phyloP scores from a whole-genome alignment of 2,329 filamentous ascomycete genomes.

The Trichoderma aggressivum region DNA sequence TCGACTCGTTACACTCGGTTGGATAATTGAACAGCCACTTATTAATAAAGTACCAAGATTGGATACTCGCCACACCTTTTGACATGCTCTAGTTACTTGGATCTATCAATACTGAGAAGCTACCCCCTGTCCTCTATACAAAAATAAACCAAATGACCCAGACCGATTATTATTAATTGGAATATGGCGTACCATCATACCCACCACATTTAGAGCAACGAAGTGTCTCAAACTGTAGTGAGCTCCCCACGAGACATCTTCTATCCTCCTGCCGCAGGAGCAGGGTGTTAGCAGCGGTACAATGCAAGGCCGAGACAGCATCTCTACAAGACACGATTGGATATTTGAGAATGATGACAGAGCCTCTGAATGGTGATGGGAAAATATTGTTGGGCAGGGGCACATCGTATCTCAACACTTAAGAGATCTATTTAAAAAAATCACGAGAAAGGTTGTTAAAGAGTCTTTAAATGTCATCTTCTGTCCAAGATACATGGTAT shows the following conservation, averaged over 20 bases:
- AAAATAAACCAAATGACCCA: too few relatives aligned
- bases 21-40: not conserved
- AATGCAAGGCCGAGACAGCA: not conserved
- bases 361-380: not conserved
- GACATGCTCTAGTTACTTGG: not conserved
- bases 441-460: not conserved
- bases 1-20: not conserved
- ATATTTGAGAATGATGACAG: not conserved
- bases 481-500: not conserved
- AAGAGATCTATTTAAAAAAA: not conserved
- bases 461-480: not conserved
- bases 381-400: not conserved
- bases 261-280: not conserved
- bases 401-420: not conserved
- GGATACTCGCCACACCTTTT: not conserved
- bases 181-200: too few relatives aligned
- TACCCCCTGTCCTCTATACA: too few relatives aligned
- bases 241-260: too few relatives aligned
- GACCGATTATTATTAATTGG: too few relatives aligned
- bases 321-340: not conserved
- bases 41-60: not conserved
- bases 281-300: not conserved
- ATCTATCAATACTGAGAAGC: not conserved
- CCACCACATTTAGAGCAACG: too few relatives aligned
- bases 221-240: too few relatives aligned